Percentiles rank a stretch among this genome's conserved stretches.
Conservation (phyloP, 2,329 filamentous ascomycete genomes). For the Cercospora sojina region DNA sequence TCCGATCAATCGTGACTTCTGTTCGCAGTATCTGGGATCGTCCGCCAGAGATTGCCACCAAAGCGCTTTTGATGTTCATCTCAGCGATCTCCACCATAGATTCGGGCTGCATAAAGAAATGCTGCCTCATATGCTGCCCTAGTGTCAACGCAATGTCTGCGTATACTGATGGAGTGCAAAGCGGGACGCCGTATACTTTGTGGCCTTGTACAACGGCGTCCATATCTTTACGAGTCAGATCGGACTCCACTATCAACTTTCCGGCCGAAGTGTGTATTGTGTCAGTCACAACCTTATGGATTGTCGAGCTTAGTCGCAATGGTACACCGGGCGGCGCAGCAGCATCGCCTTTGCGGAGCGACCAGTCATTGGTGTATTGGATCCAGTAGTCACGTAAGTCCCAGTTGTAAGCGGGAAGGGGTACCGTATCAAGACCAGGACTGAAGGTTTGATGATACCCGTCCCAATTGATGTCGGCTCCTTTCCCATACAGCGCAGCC, state of each 20-base stretch:
- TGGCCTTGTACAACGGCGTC: background rate
- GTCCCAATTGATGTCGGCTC: background rate
- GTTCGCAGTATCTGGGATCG: background rate
- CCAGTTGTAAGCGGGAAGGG: background rate
- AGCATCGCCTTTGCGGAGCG: background rate
- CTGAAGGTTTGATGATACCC: background rate
- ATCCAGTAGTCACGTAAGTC: background rate
- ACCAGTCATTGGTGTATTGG: background rate
- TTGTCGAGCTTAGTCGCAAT: background rate
- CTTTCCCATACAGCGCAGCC: background rate
- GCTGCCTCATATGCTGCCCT: background rate
- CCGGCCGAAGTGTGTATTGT: background rate
- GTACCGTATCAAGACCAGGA: background rate
- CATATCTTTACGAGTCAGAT: background rate
- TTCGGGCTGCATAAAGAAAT: background rate
- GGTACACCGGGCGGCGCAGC: background rate
- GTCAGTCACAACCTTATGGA: background rate
- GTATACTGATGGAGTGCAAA: background rate
- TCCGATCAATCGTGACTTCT: background rate
- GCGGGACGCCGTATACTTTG: background rate
- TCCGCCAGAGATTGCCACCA: background rate
- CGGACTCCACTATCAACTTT: background rate
- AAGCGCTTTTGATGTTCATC: background rate
- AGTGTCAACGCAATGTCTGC: background rate
- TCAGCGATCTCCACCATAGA: background rate